Evolutionary conservation across 1,284 basidiomycete species (phyloP), one percentile per base, ranked within the genome.

Genomic region (Moniliophthora roreri): DNA sequence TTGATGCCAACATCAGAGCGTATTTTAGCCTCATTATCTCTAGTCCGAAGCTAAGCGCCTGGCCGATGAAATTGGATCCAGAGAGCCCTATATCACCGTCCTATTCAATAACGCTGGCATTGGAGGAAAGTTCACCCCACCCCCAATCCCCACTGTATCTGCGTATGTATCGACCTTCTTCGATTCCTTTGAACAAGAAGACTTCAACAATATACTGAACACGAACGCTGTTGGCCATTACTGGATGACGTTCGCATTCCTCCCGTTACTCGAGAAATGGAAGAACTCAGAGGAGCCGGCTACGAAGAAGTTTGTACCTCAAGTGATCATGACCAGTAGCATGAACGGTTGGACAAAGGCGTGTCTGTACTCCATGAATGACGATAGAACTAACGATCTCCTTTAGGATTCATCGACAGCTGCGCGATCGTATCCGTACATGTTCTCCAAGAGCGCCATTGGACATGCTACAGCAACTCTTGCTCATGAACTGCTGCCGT

Each of bases 271-370:
- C 18, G 78, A 79, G 61, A 71, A 69, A 52, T 79, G 78, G 77
- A 78, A 73, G 56, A 57, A 54, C 15, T 60, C 60, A 1, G 54
- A 60, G 7, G 60, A 59, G 20, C 51, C 48, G 9, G 58, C 42
- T 13, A 63, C 66, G 34, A 65, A 69, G 53, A 69, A 66, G 42
- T 79, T 79, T 58, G 75, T 70, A 0, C 77, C 78, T 1, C 77
- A 79, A 61, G 65, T 81, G 23, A 64, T 80, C 44, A 79, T 79
- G 75, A 80, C 78, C 1, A 76, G 73, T 48, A 78, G 75, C 51
- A 78, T 79, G 76, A 79, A 78, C 58, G 78, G 77, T 0, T 81
- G 77, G 78, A 76, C 77, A 16, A 79, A 80, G 69, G 74, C 71
- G 18, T 32, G 58, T 48, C 13, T 21, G 21, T 18, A 20, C 32